Evolutionary conservation across 176 grass and related monocot species (phyloP).

Genomic region (Cenchrus americanus): DNA sequence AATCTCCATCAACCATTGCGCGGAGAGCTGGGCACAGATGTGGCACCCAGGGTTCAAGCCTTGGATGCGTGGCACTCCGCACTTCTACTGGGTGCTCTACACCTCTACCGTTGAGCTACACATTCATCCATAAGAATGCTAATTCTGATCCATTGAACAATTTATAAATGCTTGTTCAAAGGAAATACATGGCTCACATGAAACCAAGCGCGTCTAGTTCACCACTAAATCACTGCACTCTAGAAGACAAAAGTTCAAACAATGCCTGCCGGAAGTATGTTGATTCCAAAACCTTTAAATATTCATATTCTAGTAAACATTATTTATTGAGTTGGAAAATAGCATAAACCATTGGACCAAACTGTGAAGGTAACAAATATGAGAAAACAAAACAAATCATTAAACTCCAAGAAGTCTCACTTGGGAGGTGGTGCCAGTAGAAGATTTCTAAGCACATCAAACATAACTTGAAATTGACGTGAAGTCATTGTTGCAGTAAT

Average conservation of each 20-base stretch:
- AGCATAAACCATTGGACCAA: conserved; percentile 7
- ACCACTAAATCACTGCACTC: conserved; percentile 10
- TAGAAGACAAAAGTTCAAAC: background rate
- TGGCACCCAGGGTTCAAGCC: too few species aligned
- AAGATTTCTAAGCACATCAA: conserved; percentile 97
- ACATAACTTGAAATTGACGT: conserved; percentile 98
- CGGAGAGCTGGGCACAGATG: too few species aligned
- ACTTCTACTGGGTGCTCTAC: too few species aligned
- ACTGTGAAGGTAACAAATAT: conserved; percentile 17
- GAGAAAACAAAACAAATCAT: conserved; percentile 1
- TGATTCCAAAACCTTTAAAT: background rate
- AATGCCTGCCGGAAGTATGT: background rate
- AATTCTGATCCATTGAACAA: background rate
- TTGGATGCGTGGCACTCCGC: too few species aligned
- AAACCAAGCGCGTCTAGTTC: conserved; percentile 14
- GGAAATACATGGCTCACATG: background rate
- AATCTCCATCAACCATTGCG: too few species aligned
- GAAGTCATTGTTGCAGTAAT: conserved; percentile 99
- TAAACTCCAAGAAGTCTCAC: conserved; percentile 59
- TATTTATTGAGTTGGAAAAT: background rate
- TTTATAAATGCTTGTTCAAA: conserved; percentile 8
- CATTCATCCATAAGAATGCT: background rate
- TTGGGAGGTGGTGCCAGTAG: conserved; percentile 87
- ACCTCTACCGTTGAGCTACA: background rate
- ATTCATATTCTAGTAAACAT: background rate